phyloP scores from a whole-genome alignment of 75 land plant species.

The Adiantum capillusveneris region DNA sequence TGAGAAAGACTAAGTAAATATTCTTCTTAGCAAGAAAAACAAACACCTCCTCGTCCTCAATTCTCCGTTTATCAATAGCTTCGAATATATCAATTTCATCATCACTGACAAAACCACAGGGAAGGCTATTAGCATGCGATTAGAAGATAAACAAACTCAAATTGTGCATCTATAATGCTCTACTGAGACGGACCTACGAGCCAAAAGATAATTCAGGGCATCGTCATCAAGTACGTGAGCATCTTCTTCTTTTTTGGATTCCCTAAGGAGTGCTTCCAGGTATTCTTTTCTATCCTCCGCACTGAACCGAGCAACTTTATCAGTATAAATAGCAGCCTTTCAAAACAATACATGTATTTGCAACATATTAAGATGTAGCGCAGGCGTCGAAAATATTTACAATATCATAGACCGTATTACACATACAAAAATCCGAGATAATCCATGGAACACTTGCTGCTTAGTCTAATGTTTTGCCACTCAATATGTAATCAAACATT shows the following conservation, averaged over 20 bases:
- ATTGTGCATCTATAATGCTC: not conserved
- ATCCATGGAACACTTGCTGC: too few species aligned
- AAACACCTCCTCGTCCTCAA: conserved; percentile 65
- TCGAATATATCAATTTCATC: conserved; percentile 93
- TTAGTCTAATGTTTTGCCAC: too few species aligned
- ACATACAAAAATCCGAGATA: too few species aligned
- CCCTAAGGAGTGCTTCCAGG: conserved; percentile 85
- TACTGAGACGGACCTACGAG: conserved; percentile 58
- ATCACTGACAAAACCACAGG: conserved; percentile 45
- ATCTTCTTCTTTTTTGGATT: conserved; percentile 90
- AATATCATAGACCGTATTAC: too few species aligned
- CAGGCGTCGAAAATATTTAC: too few species aligned
- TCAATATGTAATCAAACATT: too few species aligned
- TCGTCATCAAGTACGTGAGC: conserved; percentile 86
- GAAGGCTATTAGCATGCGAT: not conserved
- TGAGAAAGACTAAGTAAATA: not conserved
- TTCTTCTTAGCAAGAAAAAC: not conserved
- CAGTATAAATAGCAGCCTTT: too few species aligned
- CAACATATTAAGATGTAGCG: too few species aligned
- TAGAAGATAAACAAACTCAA: too few species aligned
- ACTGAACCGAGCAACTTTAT: too few species aligned
- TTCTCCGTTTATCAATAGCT: conserved; percentile 69
- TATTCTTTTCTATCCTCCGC: conserved; percentile 98
- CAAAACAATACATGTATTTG: too few species aligned
- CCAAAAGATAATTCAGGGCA: conserved; percentile 81